phyloP scores from a whole-genome alignment of 257 asterid genomes.

The Primulina eburnea region DNA sequence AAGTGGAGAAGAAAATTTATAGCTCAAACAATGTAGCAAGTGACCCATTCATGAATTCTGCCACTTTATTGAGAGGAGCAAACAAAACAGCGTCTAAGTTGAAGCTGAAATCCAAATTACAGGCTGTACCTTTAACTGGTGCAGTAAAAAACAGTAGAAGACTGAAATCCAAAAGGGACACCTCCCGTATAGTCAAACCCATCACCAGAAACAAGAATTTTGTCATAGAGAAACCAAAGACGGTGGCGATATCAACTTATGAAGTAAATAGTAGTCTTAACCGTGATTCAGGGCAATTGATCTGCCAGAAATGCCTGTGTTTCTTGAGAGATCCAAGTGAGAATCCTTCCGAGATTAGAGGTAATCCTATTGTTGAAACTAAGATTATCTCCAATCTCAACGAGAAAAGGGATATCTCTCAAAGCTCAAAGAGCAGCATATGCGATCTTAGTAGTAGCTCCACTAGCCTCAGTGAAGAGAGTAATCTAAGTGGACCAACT shows the following conservation, averaged over 20 bases:
- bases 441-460: slow-evolving; percentile 79
- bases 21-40: too few species aligned
- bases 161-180: slow-evolving; percentile 46
- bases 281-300: slow-evolving; percentile 33
- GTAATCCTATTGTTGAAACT: slow-evolving; percentile 29
- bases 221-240: slow-evolving; percentile 50
- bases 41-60: too few species aligned
- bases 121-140: neutral
- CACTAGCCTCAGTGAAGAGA: slow-evolving; percentile 72
- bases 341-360: slow-evolving; percentile 19
- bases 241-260: slow-evolving; percentile 26
- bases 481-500: slow-evolving; percentile 59
- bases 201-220: slow-evolving; percentile 49
- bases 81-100: too few species aligned
- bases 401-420: slow-evolving; percentile 58
- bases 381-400: too few species aligned
- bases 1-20: too few species aligned
- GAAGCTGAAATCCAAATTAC: neutral
- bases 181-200: slow-evolving; percentile 52
- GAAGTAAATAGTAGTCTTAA: slow-evolving; percentile 30
- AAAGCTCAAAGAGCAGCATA: slow-evolving; percentile 83
- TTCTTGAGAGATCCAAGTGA: too few species aligned
- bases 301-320: too few species aligned
- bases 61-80: too few species aligned
- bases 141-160: too few species aligned